Base-by-base conservation (phyloP, 2,329 filamentous ascomycete genomes). In the Cladosporium sp. region DNA sequence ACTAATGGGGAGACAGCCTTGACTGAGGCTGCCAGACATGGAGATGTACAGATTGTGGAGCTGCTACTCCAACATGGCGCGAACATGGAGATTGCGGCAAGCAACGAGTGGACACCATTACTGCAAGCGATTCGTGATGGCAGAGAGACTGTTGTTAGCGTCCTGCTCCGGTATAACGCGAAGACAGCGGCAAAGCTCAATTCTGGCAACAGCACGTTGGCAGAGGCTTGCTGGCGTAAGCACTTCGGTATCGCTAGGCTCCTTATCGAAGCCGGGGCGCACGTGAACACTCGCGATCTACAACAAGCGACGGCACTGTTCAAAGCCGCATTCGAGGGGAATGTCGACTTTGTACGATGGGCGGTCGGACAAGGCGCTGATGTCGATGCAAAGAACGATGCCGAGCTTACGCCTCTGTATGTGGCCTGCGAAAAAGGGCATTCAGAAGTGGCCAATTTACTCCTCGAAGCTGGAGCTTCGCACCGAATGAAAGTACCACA, bases 1-100 rank as follows among this genome's bases (percentile, higher is more conserved):
- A 19, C 22, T 13, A 24, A 39, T 7, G 47, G 42, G 45, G 56
- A 53, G 13, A 58, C 56, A 37, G 48, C 56, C 13, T 39, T 58
- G n/a, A 51, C 56, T 5, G 37, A 45, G 8, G 15, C 56, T 39
- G 10, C 56, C 19, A 13, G 49, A 15, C 56, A 53, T 32, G 56
- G 56, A 7, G 32, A 53, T 28, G 48, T 58, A 1, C 20, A 58
- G 3, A 47, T 58, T 4, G 47, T 52, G 20, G 40, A 45, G 4
- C 20, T 58, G 25, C 39, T 58, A 2, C 56, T 53, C 19, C 20
- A 48, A 20, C 12, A 20, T 22, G 56, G 48, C 12, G 56, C 49
- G 3, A 39, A 39, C 20, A 53, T 48, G 6, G 42, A 53, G 3
- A 37, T 37, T 15, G 32, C 19, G 12, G 24, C 37, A 17, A 28